These are phyloP conservation scores for Entomortierella chlamydospora DNA, from an alignment of 192 early-diverging fungal species.

Conservation along the genomic window DNA sequence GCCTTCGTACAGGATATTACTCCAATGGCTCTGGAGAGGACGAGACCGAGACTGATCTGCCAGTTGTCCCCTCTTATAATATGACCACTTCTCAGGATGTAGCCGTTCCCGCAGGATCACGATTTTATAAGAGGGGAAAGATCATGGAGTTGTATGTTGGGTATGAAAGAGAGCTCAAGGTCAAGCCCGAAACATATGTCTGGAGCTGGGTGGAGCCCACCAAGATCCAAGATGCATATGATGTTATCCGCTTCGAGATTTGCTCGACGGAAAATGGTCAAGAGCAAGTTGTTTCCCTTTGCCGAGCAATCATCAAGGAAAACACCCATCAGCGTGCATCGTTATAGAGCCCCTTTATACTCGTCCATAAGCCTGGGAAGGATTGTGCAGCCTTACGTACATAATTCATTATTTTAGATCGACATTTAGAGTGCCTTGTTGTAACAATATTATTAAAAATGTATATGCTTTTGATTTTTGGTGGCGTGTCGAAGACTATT, in stretches of 20 bases:
- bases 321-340: constrained; percentile 9
- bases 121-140: constrained; percentile 27
- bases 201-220: constrained; percentile 50
- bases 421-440: too few species aligned
- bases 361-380: too few species aligned
- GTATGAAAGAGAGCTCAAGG: constrained; percentile 49
- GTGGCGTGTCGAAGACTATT: background rate
- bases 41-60: constrained; percentile 17
- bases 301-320: constrained; percentile 33
- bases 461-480: background rate
- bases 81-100: background rate
- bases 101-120: constrained; percentile 31
- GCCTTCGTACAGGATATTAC: constrained; percentile 44
- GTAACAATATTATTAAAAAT: too few species aligned
- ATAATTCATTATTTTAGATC: too few species aligned
- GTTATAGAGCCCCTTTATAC: background rate
- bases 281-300: constrained; percentile 36
- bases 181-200: constrained; percentile 38
- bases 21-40: constrained; percentile 27
- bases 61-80: constrained; percentile 13
- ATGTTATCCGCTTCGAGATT: constrained; percentile 43
- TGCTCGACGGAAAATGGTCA: constrained; percentile 28
- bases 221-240: constrained; percentile 21
- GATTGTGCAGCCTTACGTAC: too few species aligned
- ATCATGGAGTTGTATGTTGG: constrained; percentile 40